Evolutionary conservation across 208 protist species (phyloP).

Genomic region (Tetramitus jugosus): DNA sequence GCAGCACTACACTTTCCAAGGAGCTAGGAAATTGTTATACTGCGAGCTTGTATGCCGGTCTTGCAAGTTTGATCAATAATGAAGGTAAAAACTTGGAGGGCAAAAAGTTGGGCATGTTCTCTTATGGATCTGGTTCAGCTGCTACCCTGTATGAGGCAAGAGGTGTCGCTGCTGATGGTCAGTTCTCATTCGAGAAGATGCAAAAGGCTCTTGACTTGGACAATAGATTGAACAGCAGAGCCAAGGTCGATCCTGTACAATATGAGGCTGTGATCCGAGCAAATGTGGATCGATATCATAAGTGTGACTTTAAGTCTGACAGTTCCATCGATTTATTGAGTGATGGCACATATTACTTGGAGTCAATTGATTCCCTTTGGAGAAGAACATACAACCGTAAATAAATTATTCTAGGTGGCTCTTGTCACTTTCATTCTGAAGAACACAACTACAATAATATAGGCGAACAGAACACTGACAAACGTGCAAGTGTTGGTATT

Average conservation of each 20-base stretch:
- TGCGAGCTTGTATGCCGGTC: constrained; percentile 59
- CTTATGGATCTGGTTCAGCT: constrained; percentile 68
- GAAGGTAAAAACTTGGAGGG: constrained; percentile 10
- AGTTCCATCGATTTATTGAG: constrained; percentile 22
- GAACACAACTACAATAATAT: too few species aligned
- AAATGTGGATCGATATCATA: constrained; percentile 34
- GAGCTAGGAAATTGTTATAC: constrained; percentile 75
- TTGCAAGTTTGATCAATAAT: constrained; percentile 58
- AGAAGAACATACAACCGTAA: constrained; percentile 38
- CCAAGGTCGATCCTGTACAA: neutral
- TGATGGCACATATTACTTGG: constrained; percentile 43
- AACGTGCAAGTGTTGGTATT: too few species aligned
- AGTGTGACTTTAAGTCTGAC: constrained; percentile 26
- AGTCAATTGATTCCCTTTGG: constrained; percentile 33
- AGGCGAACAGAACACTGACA: too few species aligned
- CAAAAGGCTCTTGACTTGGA: constrained; percentile 26
- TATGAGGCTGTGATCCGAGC: constrained; percentile 24
- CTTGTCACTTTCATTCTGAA: too few species aligned
- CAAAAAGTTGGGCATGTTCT: constrained; percentile 49
- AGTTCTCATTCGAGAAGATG: neutral
- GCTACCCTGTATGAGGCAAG: constrained; percentile 59
- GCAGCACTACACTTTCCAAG: constrained; percentile 43
- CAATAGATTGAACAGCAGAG: constrained; percentile 21
- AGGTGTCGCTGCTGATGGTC: neutral
- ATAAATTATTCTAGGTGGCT: constrained; percentile 13